These are phyloP conservation scores for Kingdonia uniflora DNA, from an alignment of 164 flowering plant species.

Conservation along the genomic window DNA sequence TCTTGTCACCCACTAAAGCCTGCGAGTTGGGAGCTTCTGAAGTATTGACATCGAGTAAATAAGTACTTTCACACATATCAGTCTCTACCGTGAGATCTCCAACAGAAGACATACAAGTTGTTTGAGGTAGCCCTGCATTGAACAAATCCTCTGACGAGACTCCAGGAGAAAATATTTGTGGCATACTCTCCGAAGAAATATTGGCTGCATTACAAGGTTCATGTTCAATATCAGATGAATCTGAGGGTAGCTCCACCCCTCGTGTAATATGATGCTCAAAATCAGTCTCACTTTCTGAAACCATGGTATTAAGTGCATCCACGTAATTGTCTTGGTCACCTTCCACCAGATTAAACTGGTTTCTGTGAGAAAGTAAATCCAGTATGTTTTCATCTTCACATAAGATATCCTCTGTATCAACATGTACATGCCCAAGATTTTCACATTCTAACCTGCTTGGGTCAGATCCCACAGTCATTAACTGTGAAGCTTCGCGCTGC, in stretches of 20 bases:
- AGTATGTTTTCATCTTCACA: slow-evolving; percentile 15
- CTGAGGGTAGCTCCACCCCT: slow-evolving; percentile 23
- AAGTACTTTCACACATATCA: slow-evolving; percentile 12
- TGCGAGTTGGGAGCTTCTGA: slow-evolving; percentile 8
- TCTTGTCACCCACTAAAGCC: slow-evolving; percentile 12
- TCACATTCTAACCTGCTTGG: slow-evolving; percentile 15
- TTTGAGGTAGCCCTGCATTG: slow-evolving; percentile 18
- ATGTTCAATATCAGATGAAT: slow-evolving; percentile 21
- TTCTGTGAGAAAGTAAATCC: slow-evolving; percentile 11
- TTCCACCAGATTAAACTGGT: slow-evolving; percentile 41
- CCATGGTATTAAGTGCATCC: slow-evolving; percentile 81
- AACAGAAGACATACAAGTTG: slow-evolving; percentile 8
- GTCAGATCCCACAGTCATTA: slow-evolving; percentile 14
- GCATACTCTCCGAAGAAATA: slow-evolving; percentile 11
- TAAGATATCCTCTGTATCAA: slow-evolving; percentile 17
- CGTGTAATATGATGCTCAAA: slow-evolving; percentile 42
- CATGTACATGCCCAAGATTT: slow-evolving; percentile 9
- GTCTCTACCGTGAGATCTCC: slow-evolving; percentile 9
- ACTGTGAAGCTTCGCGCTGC: slow-evolving; percentile 17
- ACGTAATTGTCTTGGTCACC: slow-evolving; percentile 63
- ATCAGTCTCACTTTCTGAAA: slow-evolving; percentile 72
- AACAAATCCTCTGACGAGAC: slow-evolving; percentile 13
- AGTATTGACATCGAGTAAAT: slow-evolving; percentile 13
- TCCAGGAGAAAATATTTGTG: slow-evolving; percentile 9
- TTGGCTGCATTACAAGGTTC: slow-evolving; percentile 18